These are phyloP conservation scores for Aureobasidium sp. DNA, from an alignment of 2,329 filamentous ascomycete species.

Conservation along the genomic window DNA sequence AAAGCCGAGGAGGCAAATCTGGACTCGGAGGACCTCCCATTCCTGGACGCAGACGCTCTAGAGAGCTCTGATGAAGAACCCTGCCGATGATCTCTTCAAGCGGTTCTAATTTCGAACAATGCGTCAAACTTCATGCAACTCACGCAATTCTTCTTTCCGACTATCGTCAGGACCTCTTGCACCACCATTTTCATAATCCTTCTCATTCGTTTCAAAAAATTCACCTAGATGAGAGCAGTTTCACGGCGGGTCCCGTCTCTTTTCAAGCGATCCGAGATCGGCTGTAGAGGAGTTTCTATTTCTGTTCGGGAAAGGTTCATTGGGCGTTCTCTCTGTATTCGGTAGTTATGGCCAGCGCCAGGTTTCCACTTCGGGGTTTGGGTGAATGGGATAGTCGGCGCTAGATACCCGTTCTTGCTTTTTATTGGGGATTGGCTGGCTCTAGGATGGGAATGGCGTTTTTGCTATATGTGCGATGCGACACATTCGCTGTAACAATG, in stretches of 20 bases:
- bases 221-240: not conserved
- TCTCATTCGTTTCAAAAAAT: not conserved
- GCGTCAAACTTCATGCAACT: not conserved
- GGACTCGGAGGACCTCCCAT: not conserved
- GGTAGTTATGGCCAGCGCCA: not conserved
- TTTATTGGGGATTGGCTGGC: not conserved
- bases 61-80: not conserved
- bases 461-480: not conserved
- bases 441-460: not conserved
- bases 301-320: not conserved
- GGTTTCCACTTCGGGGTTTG: not conserved
- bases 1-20: slow-evolving; percentile 7
- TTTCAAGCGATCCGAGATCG: not conserved
- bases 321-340: slow-evolving; percentile 6
- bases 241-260: not conserved
- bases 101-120: not conserved
- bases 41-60: slow-evolving; percentile 1
- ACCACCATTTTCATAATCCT: not conserved
- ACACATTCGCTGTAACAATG: not conserved
- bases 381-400: not conserved
- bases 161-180: not conserved
- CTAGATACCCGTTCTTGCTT: slow-evolving; percentile 14
- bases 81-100: not conserved
- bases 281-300: not conserved
- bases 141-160: not conserved